These are phyloP conservation scores for Populus hybrid DNA, from an alignment of 441 rosid species.

Conservation along the genomic window DNA sequence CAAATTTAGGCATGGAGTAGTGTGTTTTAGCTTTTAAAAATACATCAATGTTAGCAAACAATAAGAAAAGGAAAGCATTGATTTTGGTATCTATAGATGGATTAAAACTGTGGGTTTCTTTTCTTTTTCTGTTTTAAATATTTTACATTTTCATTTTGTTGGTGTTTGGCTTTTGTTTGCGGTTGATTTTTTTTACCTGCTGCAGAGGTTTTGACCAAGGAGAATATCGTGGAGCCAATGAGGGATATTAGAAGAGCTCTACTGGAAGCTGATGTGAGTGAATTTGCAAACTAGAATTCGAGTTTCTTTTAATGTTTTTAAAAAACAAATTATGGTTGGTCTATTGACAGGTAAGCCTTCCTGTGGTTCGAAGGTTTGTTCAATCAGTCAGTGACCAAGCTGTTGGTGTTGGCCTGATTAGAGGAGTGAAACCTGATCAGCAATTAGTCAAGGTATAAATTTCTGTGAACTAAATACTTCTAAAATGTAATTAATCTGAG, in stretches of 20 bases:
- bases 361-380: slow-evolving; percentile 96
- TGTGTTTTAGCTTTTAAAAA: slow-evolving; percentile 14
- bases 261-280: slow-evolving; percentile 90
- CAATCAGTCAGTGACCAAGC: slow-evolving; percentile 89
- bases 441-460: slow-evolving; percentile 82
- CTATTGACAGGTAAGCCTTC: slow-evolving; percentile 87
- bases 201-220: slow-evolving; percentile 83
- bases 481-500: neutral
- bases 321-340: slow-evolving; percentile 7
- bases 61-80: neutral
- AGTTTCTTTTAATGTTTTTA: neutral
- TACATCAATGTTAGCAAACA: neutral
- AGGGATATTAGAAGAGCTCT: slow-evolving; percentile 97
- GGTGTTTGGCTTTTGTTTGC: neutral
- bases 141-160: neutral
- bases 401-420: slow-evolving; percentile 77
- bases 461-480: slow-evolving; percentile 3
- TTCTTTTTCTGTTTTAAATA: neutral
- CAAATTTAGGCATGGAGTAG: neutral
- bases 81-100: neutral
- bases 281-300: neutral
- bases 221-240: slow-evolving; percentile 92
- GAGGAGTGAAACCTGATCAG: slow-evolving; percentile 96
- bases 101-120: neutral
- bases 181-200: neutral